Percentiles rank a stretch among this genome's conserved stretches.
These are phyloP conservation scores for Blastobotrys muscicola DNA, from an alignment of 805 yeast species.

Conservation along the genomic window DNA sequence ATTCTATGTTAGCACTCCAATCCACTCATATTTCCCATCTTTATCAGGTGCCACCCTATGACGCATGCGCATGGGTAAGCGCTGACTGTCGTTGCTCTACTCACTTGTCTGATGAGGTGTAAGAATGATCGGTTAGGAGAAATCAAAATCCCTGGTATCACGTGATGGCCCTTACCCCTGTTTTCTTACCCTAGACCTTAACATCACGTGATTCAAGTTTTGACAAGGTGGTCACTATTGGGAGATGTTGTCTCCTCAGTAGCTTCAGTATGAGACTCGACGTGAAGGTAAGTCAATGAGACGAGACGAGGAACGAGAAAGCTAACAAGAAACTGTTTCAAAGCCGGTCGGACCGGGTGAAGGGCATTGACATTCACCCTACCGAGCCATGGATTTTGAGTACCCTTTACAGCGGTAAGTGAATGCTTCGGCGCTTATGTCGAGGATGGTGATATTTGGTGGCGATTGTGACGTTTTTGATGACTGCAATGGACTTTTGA, in stretches of 20 bases:
- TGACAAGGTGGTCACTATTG: too few relatives aligned
- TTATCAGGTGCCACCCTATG: neutral
- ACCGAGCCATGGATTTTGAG: conserved; percentile 75
- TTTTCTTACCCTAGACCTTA: too few relatives aligned
- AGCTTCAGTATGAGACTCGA: conserved; percentile 38
- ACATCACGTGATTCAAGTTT: too few relatives aligned
- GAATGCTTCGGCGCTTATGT: too few relatives aligned
- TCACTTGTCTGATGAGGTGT: too few relatives aligned
- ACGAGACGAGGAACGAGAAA: neutral
- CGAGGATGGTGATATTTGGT: too few relatives aligned
- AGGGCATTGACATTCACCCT: conserved; percentile 97
- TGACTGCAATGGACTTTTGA: too few relatives aligned
- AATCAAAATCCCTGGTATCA: too few relatives aligned
- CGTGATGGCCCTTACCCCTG: too few relatives aligned
- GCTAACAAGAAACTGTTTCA: conserved; percentile 60
- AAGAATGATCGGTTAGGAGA: too few relatives aligned
- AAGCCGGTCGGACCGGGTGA: conserved; percentile 91
- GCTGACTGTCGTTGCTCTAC: too few relatives aligned
- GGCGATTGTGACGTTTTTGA: too few relatives aligned
- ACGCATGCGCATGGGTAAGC: neutral
- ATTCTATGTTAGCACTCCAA: conserved; percentile 15
- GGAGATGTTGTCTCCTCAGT: neutral
- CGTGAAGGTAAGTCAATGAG: conserved; percentile 32
- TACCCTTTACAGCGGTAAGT: conserved; percentile 18
- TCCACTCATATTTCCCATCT: neutral